These are phyloP conservation scores for Saccharum officinarum DNA, from an alignment of 176 grass and related monocot genomes.

Conservation along the genomic window DNA sequence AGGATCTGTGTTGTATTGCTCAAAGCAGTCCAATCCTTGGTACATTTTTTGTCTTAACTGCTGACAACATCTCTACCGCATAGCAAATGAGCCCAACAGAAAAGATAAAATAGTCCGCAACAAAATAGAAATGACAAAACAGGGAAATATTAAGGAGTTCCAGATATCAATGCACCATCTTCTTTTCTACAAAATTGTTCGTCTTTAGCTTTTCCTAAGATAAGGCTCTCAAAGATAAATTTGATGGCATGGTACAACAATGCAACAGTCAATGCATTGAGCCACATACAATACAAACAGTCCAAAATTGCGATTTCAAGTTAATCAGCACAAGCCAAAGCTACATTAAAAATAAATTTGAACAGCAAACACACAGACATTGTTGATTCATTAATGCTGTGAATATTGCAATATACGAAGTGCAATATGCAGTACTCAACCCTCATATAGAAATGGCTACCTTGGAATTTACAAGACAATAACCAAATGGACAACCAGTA, in stretches of 20 bases:
- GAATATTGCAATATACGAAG: neutral
- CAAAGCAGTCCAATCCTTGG: conserved; percentile 42
- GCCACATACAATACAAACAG: neutral
- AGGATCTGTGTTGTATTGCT: conserved; percentile 37
- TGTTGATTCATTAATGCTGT: neutral
- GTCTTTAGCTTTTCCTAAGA: neutral
- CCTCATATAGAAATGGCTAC: neutral
- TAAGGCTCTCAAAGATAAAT: conserved; percentile 1
- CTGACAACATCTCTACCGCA: conserved; percentile 36
- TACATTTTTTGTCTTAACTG: conserved; percentile 41
- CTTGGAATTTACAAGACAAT: neutral
- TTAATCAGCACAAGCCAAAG: neutral
- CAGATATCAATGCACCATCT: neutral
- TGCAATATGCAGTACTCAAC: neutral
- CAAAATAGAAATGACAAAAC: neutral
- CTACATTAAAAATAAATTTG: conserved; percentile 5
- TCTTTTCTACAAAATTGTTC: neutral
- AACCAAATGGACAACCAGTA: conserved; percentile 5
- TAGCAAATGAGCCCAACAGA: conserved; percentile 44
- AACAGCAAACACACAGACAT: neutral
- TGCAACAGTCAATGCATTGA: neutral
- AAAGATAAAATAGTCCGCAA: conserved; percentile 37
- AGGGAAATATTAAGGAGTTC: neutral
- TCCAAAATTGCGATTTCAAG: neutral
- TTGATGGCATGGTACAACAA: conserved; percentile 6